Conservation (phyloP, 1,284 basidiomycete species). For the Ganoderma multipileum region DNA sequence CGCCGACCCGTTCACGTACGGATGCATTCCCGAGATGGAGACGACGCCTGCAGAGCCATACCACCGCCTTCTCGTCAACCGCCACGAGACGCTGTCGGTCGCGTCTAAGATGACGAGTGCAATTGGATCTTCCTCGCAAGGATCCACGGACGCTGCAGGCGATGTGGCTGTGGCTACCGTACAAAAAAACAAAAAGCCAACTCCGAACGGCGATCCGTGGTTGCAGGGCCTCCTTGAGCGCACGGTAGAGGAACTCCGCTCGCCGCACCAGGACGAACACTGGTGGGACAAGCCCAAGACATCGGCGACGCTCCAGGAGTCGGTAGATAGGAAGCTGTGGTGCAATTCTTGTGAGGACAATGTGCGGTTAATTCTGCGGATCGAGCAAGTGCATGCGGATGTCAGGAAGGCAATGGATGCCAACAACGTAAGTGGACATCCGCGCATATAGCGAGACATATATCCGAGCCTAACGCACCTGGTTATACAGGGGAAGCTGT, state of each 20-base stretch:
- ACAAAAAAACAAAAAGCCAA: background rate
- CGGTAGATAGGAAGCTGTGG: slow-evolving; percentile 13
- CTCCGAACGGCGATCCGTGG: slow-evolving; percentile 9
- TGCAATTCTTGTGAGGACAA: slow-evolving; percentile 12
- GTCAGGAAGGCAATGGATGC: slow-evolving; percentile 7
- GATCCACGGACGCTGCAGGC: background rate
- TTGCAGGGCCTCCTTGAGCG: slow-evolving; percentile 7
- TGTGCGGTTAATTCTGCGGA: slow-evolving; percentile 10
- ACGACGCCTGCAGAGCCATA: slow-evolving; percentile 1
- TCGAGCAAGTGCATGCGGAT: slow-evolving; percentile 12
- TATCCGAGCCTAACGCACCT: background rate
- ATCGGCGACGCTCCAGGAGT: slow-evolving; percentile 8
- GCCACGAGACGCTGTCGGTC: slow-evolving; percentile 3
- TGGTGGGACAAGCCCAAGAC: slow-evolving; percentile 11
- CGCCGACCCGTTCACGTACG: slow-evolving; percentile 6
- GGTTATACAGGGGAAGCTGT: background rate
- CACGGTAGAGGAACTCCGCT: slow-evolving; percentile 9
- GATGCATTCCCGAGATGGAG: slow-evolving; percentile 20
- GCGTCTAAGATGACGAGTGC: slow-evolving; percentile 7
- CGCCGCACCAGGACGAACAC: slow-evolving; percentile 9
- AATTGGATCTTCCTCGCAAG: background rate
- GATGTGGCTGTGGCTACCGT: background rate
- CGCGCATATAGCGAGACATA: background rate
- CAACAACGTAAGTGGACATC: slow-evolving; percentile 10
- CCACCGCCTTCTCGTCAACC: slow-evolving; percentile 15